phyloP scores from a whole-genome alignment of 164 flowering plant species.

The Sextonia rubra region DNA sequence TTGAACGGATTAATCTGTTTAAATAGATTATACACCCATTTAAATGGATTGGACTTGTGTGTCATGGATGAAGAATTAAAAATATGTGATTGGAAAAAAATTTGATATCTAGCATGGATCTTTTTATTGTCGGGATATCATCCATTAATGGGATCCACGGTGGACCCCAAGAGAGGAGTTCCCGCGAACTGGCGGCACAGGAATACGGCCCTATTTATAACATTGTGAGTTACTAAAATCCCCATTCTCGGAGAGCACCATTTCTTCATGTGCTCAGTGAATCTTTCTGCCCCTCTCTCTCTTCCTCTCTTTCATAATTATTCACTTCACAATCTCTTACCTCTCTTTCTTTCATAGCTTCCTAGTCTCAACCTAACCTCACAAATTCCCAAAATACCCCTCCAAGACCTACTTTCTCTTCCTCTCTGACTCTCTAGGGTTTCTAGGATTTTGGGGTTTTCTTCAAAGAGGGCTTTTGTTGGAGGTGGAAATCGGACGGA shows the following conservation, averaged over 20 bases:
- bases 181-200: no score
- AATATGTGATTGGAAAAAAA: no score
- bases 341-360: not conserved
- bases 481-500: not conserved
- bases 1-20: no score
- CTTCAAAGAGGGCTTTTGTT: constrained; percentile 2
- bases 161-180: no score
- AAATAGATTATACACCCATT: no score
- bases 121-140: no score
- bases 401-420: constrained; percentile 6
- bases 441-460: constrained; percentile 17
- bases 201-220: no score
- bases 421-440: not conserved
- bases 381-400: constrained; percentile 1
- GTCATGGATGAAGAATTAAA: no score
- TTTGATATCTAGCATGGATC: no score
- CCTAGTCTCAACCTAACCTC: not conserved
- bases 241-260: constrained; percentile 20
- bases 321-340: constrained; percentile 9
- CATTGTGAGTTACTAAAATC: constrained; percentile 4
- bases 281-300: not conserved
- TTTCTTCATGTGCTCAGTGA: constrained; percentile 13
- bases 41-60: no score
- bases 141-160: no score
- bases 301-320: constrained; percentile 1